Evolutionary conservation across 2,329 filamentous ascomycete species (phyloP), one percentile per base, ranked within the genome.

Genomic region (Paraconiothyrium sp.): DNA sequence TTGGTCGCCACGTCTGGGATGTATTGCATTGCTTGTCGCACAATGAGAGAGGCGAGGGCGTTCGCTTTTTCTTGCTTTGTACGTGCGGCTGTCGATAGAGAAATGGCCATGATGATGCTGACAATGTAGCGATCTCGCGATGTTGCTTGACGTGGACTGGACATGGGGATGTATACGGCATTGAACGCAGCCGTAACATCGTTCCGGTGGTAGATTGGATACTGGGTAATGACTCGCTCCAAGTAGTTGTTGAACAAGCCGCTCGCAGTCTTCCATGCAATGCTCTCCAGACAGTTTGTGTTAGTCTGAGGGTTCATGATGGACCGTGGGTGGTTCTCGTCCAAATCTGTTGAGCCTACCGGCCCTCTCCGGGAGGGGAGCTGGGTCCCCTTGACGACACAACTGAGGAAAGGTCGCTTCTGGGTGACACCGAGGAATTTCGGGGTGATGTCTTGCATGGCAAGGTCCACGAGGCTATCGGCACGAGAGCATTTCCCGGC

Each of bases 71-170:
- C 67, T 35, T 77, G 73, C 8, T 76, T 75, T 48, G 71, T 74
- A 22, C 74, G 67, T 39, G 75, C 76, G 39, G 73, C 74, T 10
- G 73, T 77, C 35, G 68, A 77, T 20, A 78, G 58, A 1, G 76
- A 76, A 30, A 78, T 77, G 54, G 76, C 76, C 73, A 78, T 76
- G 56, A 77, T 74, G 57, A 78, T 73, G 59, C 73, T 76, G 52
- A 78, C 69, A 49, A 78, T 75, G 63, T 77, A 77, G 43, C 72
- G 70, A 46, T 76, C 69, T 6, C 75, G 73, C 2, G 72, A 59
- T 3, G 66, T 71, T 43, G 73, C 72, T 27, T 76, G 68, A 34
- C 60, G 68, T 22, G 68, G 64, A 8, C 67, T 69, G 13, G 67
- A 58, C 9, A 67, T 64, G n/a, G 64, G 71, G 46, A 72, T 63